phyloP scores from a whole-genome alignment of 495 filamentous ascomycete species.

The Penicillium riverlandense region DNA sequence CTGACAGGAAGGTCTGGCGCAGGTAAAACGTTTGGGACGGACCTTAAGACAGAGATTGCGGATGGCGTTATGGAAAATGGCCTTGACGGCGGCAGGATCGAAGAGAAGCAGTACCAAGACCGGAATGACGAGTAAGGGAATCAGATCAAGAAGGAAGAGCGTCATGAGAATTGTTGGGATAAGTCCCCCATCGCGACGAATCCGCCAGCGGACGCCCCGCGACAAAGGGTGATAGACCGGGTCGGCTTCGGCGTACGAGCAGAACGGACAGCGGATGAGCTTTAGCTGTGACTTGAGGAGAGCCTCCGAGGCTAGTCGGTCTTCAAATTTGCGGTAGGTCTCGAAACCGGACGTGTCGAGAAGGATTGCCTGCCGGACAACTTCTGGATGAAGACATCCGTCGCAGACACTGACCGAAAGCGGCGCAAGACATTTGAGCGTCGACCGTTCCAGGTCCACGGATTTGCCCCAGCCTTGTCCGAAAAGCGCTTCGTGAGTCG shows the following conservation, averaged over 20 bases:
- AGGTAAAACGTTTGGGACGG: slow-evolving; percentile 64
- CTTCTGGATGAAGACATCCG: slow-evolving; percentile 60
- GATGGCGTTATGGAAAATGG: slow-evolving; percentile 47
- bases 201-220: slow-evolving; percentile 32
- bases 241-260: slow-evolving; percentile 82
- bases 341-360: slow-evolving; percentile 61
- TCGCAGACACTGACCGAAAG: slow-evolving; percentile 54
- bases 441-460: slow-evolving; percentile 60
- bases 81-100: slow-evolving; percentile 26
- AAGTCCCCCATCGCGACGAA: slow-evolving; percentile 42
- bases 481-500: slow-evolving; percentile 77
- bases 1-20: slow-evolving; percentile 57
- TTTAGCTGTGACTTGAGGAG: slow-evolving; percentile 64
- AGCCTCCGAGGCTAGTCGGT: slow-evolving; percentile 63
- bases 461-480: slow-evolving; percentile 87
- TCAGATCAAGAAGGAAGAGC: slow-evolving; percentile 37
- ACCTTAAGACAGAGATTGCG: slow-evolving; percentile 56
- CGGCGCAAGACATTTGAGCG: slow-evolving; percentile 74
- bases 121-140: slow-evolving; percentile 46
- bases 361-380: slow-evolving; percentile 64
- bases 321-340: slow-evolving; percentile 63
- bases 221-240: slow-evolving; percentile 58
- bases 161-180: slow-evolving; percentile 27
- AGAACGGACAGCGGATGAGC: slow-evolving; percentile 85
- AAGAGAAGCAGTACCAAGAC: slow-evolving; percentile 38